phyloP scores from a whole-genome alignment of 2,329 filamentous ascomycete genomes.

The Trichophyton benhamiae region DNA sequence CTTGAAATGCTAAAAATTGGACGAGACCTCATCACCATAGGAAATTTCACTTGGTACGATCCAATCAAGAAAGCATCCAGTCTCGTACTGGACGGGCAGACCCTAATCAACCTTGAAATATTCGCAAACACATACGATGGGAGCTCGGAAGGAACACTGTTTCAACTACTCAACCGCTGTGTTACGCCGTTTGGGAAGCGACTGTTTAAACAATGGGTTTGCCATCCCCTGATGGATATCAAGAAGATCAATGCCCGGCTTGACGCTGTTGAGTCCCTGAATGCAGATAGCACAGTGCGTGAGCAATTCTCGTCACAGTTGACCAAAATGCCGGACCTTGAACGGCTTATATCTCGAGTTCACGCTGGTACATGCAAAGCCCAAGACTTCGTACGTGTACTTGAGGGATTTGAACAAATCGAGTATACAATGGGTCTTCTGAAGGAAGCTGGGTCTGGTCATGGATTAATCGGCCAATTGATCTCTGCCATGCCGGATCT shows the following conservation, averaged over 20 bases:
- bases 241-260: constrained; percentile 82
- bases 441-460: constrained; percentile 58
- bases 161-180: constrained; percentile 81
- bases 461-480: constrained; percentile 73
- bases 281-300: constrained; percentile 65
- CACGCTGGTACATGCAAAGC: constrained; percentile 84
- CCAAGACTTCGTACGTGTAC: constrained; percentile 82
- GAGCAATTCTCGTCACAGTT: constrained; percentile 83
- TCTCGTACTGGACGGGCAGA: constrained; percentile 86
- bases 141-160: constrained; percentile 71
- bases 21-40: constrained; percentile 70
- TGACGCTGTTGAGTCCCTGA: constrained; percentile 86
- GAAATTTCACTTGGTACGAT: constrained; percentile 83
- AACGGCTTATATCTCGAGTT: constrained; percentile 84
- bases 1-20: constrained; percentile 80
- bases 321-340: constrained; percentile 83
- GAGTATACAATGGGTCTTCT: constrained; percentile 84
- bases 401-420: constrained; percentile 96
- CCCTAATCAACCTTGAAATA: constrained; percentile 92
- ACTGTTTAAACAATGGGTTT: constrained; percentile 92
- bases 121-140: constrained; percentile 90
- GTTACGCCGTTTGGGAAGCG: constrained; percentile 96
- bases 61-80: constrained; percentile 85
- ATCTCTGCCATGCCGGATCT: constrained; percentile 79
- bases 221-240: constrained; percentile 80